Percentiles rank a stretch among this genome's conserved stretches.
Conservation (phyloP, 345 rosid species). For the Balakata baccata region DNA sequence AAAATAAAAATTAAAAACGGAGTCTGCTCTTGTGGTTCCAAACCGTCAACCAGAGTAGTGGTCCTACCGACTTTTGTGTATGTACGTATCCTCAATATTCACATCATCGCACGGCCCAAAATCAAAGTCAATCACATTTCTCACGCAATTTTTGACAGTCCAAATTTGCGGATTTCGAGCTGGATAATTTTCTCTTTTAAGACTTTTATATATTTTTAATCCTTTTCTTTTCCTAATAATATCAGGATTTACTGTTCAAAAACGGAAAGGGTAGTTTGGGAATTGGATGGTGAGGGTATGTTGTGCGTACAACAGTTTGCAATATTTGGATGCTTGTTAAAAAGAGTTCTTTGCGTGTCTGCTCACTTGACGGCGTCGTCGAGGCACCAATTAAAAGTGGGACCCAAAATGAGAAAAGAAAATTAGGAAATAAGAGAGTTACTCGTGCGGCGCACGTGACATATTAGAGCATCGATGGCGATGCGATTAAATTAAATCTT, state of each 20-base stretch:
- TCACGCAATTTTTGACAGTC: slow-evolving; percentile 8
- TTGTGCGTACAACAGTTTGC: not conserved
- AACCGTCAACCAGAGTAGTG: slow-evolving; percentile 20
- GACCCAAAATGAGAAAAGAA: no score
- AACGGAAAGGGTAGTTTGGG: not conserved
- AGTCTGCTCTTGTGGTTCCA: slow-evolving; percentile 27
- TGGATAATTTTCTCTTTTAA: not conserved
- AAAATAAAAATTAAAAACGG: not conserved
- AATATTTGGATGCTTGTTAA: not conserved
- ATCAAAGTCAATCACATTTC: not conserved
- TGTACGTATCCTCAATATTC: slow-evolving; percentile 24
- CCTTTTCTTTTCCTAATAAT: not conserved
- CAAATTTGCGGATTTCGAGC: not conserved
- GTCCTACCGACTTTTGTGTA: slow-evolving; percentile 27
- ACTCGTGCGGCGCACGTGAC: slow-evolving; percentile 42
- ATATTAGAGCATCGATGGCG: not conserved
- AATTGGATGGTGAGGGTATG: not conserved
- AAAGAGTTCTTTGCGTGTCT: slow-evolving; percentile 14
- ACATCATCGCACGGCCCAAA: slow-evolving; percentile 28
- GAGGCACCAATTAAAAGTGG: slow-evolving; percentile 8
- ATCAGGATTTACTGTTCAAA: no score
- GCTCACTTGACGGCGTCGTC: slow-evolving; percentile 33
- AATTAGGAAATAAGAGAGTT: not conserved
- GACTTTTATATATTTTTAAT: not conserved
- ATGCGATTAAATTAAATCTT: slow-evolving; percentile 7